A percentile compares a stretch with the other conserved stretches of the same genome.
phyloP scores from a whole-genome alignment of 345 rosid species.

The Diplotaxis tenuifolia region DNA sequence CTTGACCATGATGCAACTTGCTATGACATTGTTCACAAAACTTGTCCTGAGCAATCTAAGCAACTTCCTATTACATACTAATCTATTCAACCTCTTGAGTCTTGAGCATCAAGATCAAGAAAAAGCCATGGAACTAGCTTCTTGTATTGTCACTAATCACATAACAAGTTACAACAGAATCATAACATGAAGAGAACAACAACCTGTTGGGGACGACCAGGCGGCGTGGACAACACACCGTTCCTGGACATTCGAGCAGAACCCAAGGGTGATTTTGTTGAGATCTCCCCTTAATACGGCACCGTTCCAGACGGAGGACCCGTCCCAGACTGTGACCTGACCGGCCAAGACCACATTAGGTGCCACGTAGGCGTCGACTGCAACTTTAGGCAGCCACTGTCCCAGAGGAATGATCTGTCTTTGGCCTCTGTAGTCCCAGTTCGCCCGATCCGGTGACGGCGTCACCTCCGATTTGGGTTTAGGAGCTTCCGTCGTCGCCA shows the following conservation, averaged over 20 bases:
- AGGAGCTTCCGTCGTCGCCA: slow-evolving; percentile 43
- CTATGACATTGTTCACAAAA: background rate
- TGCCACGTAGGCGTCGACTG: slow-evolving; percentile 94
- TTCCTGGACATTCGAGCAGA: slow-evolving; percentile 92
- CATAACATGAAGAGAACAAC: background rate
- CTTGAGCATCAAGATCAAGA: background rate
- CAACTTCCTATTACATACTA: too few relatives aligned
- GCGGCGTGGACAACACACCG: slow-evolving; percentile 95
- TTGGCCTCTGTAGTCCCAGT: slow-evolving; percentile 98
- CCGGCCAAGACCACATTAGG: slow-evolving; percentile 93
- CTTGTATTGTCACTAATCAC: background rate
- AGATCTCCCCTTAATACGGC: slow-evolving; percentile 96
- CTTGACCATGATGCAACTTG: too few relatives aligned
- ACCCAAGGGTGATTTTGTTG: slow-evolving; percentile 91
- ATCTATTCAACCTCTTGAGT: background rate
- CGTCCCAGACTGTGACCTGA: slow-evolving; percentile 82
- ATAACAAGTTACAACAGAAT: background rate
- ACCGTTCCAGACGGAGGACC: slow-evolving; percentile 91
- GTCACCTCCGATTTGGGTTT: slow-evolving; percentile 46
- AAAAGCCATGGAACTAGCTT: background rate
- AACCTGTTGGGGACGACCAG: slow-evolving; percentile 97
- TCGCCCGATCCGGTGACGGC: slow-evolving; percentile 77
- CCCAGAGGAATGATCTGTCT: slow-evolving; percentile 89
- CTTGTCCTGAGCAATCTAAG: slow-evolving; percentile 1
- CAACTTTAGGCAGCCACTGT: slow-evolving; percentile 92